phyloP scores from a whole-genome alignment of 768 basidiomycete genomes.

The Pluteus cervinus region DNA sequence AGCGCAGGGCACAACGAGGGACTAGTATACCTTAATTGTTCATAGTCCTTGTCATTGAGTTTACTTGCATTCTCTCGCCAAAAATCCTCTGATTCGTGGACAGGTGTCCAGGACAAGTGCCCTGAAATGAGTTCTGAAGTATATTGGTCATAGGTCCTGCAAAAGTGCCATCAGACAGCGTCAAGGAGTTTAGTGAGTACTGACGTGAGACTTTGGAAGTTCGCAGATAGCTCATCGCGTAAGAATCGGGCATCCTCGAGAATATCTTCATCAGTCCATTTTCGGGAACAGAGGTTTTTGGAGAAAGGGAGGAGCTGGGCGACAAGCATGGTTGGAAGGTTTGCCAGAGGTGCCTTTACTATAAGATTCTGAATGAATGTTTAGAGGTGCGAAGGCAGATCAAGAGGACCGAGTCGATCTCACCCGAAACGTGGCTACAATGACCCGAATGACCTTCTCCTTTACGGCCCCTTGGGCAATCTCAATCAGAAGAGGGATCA shows the following conservation, averaged over 20 bases:
- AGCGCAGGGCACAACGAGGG: neutral
- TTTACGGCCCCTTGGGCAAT: slow-evolving; percentile 89
- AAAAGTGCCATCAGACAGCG: slow-evolving; percentile 1
- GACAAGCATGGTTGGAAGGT: slow-evolving; percentile 90
- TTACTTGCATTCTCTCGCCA: slow-evolving; percentile 94
- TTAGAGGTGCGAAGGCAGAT: neutral
- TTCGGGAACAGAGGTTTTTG: slow-evolving; percentile 76
- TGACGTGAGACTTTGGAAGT: slow-evolving; percentile 89
- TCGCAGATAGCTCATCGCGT: slow-evolving; percentile 74
- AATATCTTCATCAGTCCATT: slow-evolving; percentile 95
- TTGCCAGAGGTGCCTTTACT: slow-evolving; percentile 79
- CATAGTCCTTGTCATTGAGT: slow-evolving; percentile 79
- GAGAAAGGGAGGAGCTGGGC: slow-evolving; percentile 81
- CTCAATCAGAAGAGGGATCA: slow-evolving; percentile 78
- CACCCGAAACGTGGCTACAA: slow-evolving; percentile 88
- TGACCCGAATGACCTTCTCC: slow-evolving; percentile 93
- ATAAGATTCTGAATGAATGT: slow-evolving; percentile 66
- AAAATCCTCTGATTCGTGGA: slow-evolving; percentile 94
- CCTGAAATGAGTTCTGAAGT: slow-evolving; percentile 85
- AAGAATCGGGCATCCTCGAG: slow-evolving; percentile 88
- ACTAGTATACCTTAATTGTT: slow-evolving; percentile 69
- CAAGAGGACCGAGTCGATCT: slow-evolving; percentile 6
- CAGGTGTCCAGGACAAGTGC: slow-evolving; percentile 91
- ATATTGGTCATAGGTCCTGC: slow-evolving; percentile 95
- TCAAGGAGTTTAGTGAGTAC: slow-evolving; percentile 16